A percentile compares a stretch with the other conserved stretches of the same genome.
phyloP scores from a whole-genome alignment of 257 asterid genomes.

The Ehretia macrophylla region DNA sequence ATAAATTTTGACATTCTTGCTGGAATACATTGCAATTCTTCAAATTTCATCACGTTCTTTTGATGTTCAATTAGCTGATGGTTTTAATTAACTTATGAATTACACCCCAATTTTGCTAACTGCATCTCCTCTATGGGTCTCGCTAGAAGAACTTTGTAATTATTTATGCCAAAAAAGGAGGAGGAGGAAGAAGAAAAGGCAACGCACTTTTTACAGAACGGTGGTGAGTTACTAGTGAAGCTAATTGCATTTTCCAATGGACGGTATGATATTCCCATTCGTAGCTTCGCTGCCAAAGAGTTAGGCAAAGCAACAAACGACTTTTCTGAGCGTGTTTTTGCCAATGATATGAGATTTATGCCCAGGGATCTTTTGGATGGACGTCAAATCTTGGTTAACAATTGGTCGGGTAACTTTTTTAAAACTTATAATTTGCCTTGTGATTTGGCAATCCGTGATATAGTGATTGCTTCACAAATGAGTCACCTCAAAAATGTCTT shows the following conservation, averaged over 20 bases:
- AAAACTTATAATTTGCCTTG: too few species aligned
- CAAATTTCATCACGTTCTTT: too few species aligned
- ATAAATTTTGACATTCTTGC: too few species aligned
- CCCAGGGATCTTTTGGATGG: neutral
- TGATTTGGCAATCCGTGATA: conserved; percentile 5
- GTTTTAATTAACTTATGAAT: neutral
- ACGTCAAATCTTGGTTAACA: neutral
- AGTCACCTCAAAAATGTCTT: conserved; percentile 14
- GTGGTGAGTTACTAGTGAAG: conserved; percentile 1
- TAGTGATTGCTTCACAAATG: conserved; percentile 15
- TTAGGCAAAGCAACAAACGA: conserved; percentile 10
- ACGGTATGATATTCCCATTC: conserved; percentile 9
- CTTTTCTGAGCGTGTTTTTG: neutral
- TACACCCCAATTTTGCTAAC: too few species aligned
- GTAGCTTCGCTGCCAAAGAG: conserved; percentile 9
- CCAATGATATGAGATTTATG: too few species aligned
- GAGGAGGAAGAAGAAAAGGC: too few species aligned
- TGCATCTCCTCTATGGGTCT: neutral
- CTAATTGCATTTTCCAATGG: conserved; percentile 9
- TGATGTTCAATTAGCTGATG: too few species aligned
- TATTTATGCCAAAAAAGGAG: neutral
- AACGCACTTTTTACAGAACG: conserved; percentile 12
- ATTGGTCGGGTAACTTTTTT: neutral
- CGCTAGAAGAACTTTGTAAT: neutral
- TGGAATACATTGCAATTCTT: too few species aligned